phyloP scores from a whole-genome alignment of 208 protist species.

The Leishmania amazonensis region DNA sequence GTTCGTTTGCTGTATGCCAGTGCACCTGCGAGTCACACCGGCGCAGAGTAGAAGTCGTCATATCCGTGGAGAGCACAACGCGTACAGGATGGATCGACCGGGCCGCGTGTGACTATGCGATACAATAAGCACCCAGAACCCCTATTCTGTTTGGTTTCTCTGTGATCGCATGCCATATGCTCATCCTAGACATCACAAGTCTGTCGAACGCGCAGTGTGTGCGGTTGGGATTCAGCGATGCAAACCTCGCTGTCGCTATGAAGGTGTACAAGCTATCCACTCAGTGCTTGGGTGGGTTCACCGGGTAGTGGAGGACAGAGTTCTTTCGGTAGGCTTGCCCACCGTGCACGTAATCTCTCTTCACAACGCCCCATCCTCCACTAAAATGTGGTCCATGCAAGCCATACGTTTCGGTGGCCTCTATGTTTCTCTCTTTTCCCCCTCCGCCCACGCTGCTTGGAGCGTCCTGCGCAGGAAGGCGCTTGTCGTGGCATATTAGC shows the following conservation, averaged over 20 bases:
- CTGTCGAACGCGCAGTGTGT: neutral
- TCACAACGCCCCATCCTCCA: neutral
- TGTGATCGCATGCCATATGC: neutral
- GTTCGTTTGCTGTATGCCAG: neutral
- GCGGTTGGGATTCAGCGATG: neutral
- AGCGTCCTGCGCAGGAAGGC: no score
- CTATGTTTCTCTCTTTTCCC: no score
- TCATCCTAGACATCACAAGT: neutral
- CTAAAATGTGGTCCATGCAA: neutral
- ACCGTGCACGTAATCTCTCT: neutral
- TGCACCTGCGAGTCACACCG: neutral
- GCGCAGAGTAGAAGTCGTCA: neutral
- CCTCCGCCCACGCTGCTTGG: no score
- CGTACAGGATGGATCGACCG: neutral
- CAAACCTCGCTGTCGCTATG: neutral
- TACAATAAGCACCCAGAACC: neutral
- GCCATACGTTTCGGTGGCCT: no score
- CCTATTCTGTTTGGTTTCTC: neutral
- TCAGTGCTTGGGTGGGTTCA: neutral
- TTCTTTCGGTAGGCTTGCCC: neutral
- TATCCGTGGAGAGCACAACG: neutral
- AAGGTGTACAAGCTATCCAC: neutral
- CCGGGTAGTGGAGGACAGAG: neutral
- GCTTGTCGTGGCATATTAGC: no score
- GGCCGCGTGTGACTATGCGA: neutral